A percentile compares a stretch with the other conserved stretches of the same genome.
Evolutionary conservation across 495 filamentous ascomycete genomes (phyloP).

Genomic region (Echria macrotheca): DNA sequence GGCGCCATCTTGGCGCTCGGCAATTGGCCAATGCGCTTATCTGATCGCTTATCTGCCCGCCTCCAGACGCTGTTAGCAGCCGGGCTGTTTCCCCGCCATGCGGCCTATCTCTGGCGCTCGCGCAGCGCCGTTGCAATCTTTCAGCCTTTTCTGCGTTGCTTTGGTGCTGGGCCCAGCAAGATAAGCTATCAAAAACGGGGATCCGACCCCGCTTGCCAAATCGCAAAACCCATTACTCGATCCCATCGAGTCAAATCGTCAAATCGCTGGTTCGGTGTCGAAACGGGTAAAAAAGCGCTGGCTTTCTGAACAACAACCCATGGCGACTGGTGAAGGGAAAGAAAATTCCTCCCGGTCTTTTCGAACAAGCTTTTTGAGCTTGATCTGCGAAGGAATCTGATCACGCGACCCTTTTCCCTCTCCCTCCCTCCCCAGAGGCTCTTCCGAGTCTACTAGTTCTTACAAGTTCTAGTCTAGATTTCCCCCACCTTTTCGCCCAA

Average conservation of each 20-base stretch:
- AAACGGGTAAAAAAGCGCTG: too few species aligned
- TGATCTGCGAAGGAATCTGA: too few species aligned
- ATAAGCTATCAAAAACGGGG: slow-evolving; percentile 17
- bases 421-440: too few species aligned
- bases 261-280: not conserved
- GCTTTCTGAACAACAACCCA: not conserved
- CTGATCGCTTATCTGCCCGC: not conserved
- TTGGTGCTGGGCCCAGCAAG: too few species aligned
- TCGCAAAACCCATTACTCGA: slow-evolving; percentile 18
- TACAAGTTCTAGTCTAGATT: too few species aligned
- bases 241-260: slow-evolving; percentile 19
- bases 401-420: too few species aligned
- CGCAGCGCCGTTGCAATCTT: not conserved
- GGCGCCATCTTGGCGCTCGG: slow-evolving; percentile 3
- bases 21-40: slow-evolving; percentile 9
- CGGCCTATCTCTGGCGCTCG: not conserved
- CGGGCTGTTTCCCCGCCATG: not conserved
- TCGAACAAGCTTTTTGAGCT: too few species aligned
- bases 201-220: slow-evolving; percentile 11
- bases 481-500: too few species aligned
- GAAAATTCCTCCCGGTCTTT: too few species aligned
- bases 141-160: too few species aligned
- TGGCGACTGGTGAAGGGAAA: not conserved
- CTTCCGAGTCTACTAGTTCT: too few species aligned
- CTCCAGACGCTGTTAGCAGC: not conserved